Evolutionary conservation across 2,329 filamentous ascomycete species (phyloP), one percentile per base, ranked within the genome.

Genomic region (Thyridium curvatum): DNA sequence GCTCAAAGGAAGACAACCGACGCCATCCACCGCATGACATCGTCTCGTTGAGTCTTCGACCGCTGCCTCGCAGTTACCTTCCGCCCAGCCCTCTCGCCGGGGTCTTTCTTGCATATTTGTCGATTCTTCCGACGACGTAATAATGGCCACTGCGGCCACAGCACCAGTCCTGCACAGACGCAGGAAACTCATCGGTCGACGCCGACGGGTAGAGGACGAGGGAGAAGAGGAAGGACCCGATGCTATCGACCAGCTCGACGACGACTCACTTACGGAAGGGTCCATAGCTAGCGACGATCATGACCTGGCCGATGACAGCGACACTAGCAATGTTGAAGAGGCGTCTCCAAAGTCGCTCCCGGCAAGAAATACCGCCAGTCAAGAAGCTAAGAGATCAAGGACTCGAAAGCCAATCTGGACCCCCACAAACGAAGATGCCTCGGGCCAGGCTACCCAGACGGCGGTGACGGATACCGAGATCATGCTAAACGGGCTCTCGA

Each of bases 121-220:
- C 35, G 18, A 34, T 12, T 32, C 32, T 16, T n/a, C 41, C 39
- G 31, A 31, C 34, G 13, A 31, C 35, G 37, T 28, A 39, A 46
- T 45, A 43, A 59, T 53, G 51, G 54, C 54, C 39, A 48, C 52
- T 35, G 45, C 48, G 32, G 51, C 44, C 43, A 26, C 21, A 6
- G 21, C 21, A 26, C 21, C 21, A 10, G 21, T 10, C 21, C 21
- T 26, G 21, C 59, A 72, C 54, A 74, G 77, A 55, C 76, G 79
- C 60, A 81, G 74, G 64, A 82, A 79, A 62, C 61, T 78, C 52
- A 74, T 84, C 60, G 78, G 79, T 56, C 77, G 77, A 51, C 77
- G 82, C 54, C 79, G 82, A 58, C 77, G 81, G 51, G 72, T 79
- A 48, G 79, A 81, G 60, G 81, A 86, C 53, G 82, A 86, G 56